These are phyloP conservation scores for Phalaenopsis aphrodite DNA, from an alignment of 106 monocot genomes.

Conservation along the genomic window DNA sequence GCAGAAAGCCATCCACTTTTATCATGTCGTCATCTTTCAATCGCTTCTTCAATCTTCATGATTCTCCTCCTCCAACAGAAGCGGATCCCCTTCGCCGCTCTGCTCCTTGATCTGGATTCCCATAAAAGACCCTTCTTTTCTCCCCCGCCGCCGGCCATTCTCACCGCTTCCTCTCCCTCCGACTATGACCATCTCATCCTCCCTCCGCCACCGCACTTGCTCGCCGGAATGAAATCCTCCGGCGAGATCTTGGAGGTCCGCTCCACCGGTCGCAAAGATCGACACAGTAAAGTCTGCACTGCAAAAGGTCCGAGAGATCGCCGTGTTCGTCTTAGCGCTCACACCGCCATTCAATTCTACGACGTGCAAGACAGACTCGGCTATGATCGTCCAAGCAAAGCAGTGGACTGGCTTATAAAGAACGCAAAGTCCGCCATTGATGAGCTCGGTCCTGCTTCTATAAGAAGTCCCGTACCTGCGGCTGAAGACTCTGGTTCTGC, in stretches of 20 bases:
- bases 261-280: constrained; percentile 46
- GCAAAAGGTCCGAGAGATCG: constrained; percentile 57
- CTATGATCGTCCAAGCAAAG: constrained; percentile 63
- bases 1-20: too few species aligned
- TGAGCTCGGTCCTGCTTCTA: constrained; percentile 12
- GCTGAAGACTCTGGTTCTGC: constrained; percentile 59
- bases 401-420: constrained; percentile 63
- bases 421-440: constrained; percentile 56
- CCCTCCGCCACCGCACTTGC: not conserved
- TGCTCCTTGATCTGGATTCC: too few species aligned
- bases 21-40: too few species aligned
- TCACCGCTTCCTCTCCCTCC: too few species aligned
- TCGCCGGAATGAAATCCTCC: not conserved
- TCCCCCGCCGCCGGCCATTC: too few species aligned
- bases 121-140: too few species aligned
- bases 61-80: too few species aligned
- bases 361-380: constrained; percentile 71
- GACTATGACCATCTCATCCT: too few species aligned
- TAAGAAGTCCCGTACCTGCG: constrained; percentile 13
- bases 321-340: constrained; percentile 58
- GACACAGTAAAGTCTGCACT: constrained; percentile 68
- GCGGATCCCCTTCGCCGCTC: too few species aligned
- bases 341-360: constrained; percentile 69
- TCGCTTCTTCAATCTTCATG: too few species aligned
- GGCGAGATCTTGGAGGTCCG: constrained; percentile 21